Base-by-base conservation (phyloP, 1,284 basidiomycete species). In the Cutaneotrichosporon cyanovorans region DNA sequence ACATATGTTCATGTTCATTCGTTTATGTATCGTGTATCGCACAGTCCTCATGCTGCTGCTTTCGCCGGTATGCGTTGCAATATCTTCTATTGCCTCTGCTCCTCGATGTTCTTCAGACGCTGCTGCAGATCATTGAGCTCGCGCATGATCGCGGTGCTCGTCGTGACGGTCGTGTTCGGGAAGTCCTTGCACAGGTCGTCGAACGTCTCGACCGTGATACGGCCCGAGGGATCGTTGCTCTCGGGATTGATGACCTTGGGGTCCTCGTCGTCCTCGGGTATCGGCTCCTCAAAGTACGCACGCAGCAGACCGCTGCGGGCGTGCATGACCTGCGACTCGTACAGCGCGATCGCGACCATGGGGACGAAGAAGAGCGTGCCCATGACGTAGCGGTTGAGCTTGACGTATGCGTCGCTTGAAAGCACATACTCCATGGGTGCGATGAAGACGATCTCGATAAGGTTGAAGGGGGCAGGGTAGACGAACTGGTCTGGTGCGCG, bases 311-410 rank as follows among this genome's bases (percentile, higher is more conserved):
- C 45, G 31, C 47, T 51, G 25, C 51, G 51, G 11, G 59, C 71
- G 55, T 80, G 78, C 48, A 77, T 77, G 35, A 81, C 62, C 10
- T 77, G 74, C 3, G 83, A 77, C 71, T 95, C 91, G 62, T 77
- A 85, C 19, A 91, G 58, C 0, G 87, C 85, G 56, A 95, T 85
- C 14, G 76, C 34, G 4, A 76, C 72, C 30, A 95, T 75, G 0
- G 89, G 88, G 35, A 89, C 54, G 71, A 84, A 85, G 75, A 95
- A 93, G 15, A 93, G 53, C 33, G 77, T 57, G 15, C 74, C 69
- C 87, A 96, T 90, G 42, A 88, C 74, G 56, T 75, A 64, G 41
- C 83, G 80, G 69, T 95, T 95, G 51, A 91, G 69, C 78, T 82
- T 15, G 37, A 58, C 56, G 51, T 71, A 68, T 41, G 49, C 48